Conservation (phyloP, 306 rosid genomes). For the Casuarina glauca region DNA sequence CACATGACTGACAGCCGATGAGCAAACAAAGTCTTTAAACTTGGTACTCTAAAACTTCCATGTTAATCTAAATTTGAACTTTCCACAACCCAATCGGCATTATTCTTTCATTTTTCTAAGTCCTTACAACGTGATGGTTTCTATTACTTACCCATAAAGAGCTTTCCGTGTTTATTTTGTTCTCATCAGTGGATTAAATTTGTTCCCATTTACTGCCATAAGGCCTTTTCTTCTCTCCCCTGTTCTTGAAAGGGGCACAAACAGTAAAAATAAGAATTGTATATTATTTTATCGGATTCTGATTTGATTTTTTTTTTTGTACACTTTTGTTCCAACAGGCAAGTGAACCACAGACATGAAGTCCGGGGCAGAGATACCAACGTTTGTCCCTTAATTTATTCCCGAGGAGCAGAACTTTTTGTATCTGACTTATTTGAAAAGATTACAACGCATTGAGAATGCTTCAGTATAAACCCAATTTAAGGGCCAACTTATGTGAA, state of each 20-base stretch:
- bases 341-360: background rate
- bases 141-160: background rate
- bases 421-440: background rate
- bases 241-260: background rate
- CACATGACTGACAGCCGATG: background rate
- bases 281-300: background rate
- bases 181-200: background rate
- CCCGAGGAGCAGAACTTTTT: background rate
- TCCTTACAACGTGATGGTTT: background rate
- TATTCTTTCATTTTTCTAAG: background rate
- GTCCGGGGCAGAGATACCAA: background rate
- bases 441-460: background rate
- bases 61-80: background rate
- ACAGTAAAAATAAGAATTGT: background rate
- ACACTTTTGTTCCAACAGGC: conserved; percentile 16
- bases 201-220: background rate
- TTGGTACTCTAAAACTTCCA: background rate
- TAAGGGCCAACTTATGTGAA: no score
- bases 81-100: background rate
- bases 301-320: background rate
- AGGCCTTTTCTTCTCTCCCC: background rate
- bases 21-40: background rate
- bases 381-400: background rate
- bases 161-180: background rate
- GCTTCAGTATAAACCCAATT: background rate